Evolutionary conservation across 805 yeast genomes (phyloP).

Genomic region (Brettanomyces anomalus): DNA sequence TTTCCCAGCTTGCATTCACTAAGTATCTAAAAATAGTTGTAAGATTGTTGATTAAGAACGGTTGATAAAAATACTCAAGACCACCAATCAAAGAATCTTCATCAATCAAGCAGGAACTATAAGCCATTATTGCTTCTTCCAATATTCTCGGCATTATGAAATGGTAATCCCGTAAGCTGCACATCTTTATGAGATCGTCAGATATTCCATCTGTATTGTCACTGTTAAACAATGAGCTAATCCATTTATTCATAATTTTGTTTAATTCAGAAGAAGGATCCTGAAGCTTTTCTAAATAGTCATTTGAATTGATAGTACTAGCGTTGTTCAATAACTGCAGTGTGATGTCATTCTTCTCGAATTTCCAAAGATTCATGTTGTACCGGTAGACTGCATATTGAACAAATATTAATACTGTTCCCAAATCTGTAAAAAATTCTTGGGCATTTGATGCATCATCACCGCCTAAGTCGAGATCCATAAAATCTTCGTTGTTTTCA

Average conservation of each 20-base stretch:
- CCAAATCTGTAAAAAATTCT: conserved; percentile 62
- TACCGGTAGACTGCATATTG: conserved; percentile 11
- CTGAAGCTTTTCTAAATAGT: conserved; percentile 10
- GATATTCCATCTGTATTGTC: conserved; percentile 60
- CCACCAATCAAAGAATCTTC: conserved; percentile 62
- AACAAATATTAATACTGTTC: conserved; percentile 45
- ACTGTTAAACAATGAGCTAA: conserved; percentile 61
- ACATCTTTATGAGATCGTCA: conserved; percentile 66
- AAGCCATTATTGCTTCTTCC: conserved; percentile 60
- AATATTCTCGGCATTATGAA: conserved; percentile 64
- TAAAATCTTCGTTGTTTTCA: conserved; percentile 15
- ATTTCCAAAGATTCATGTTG: conserved; percentile 8
- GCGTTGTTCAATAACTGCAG: conserved; percentile 7
- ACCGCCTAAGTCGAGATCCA: conserved; percentile 29
- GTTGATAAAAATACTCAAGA: conserved; percentile 78
- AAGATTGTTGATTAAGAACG: conserved; percentile 54
- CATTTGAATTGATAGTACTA: conserved; percentile 7
- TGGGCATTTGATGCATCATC: conserved; percentile 52
- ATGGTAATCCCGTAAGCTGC: conserved; percentile 59
- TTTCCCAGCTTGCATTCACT: conserved; percentile 12
- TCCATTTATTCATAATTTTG: conserved; percentile 56
- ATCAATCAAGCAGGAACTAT: conserved; percentile 45
- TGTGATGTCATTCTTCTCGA: not conserved
- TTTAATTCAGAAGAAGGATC: conserved; percentile 17
- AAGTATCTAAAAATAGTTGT: conserved; percentile 32